Percentiles rank a stretch among this genome's conserved stretches.
Evolutionary conservation across 192 early-diverging fungal species (phyloP).

Genomic region (Dimargaris xerosporica): DNA sequence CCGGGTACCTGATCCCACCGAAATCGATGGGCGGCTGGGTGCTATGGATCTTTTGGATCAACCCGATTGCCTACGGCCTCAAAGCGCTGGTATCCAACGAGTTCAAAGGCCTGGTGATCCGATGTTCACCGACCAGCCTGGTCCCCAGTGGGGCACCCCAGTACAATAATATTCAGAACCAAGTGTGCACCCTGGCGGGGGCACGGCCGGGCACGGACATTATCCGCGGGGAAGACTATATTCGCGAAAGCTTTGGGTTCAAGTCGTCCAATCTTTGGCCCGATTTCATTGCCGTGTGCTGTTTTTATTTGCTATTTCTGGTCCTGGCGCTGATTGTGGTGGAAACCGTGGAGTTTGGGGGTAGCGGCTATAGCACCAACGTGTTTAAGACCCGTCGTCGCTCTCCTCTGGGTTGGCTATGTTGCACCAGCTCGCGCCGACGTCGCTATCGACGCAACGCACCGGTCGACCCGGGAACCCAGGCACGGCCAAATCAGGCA

Average conservation of each 20-base stretch:
- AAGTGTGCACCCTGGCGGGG: constrained; percentile 51
- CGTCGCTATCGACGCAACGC: not conserved
- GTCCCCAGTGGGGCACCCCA: constrained; percentile 19
- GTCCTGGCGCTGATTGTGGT: constrained; percentile 23
- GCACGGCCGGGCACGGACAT: constrained; percentile 30
- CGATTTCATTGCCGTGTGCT: constrained; percentile 38
- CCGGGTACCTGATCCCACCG: constrained; percentile 45
- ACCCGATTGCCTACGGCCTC: constrained; percentile 41
- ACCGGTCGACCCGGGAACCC: constrained; percentile 16
- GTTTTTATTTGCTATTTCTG: constrained; percentile 27
- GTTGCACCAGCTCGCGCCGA: too few species aligned
- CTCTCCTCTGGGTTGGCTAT: constrained; percentile 10
- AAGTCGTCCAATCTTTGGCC: constrained; percentile 38
- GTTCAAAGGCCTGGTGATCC: constrained; percentile 32
- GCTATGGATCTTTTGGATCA: constrained; percentile 45
- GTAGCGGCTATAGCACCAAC: constrained; percentile 31
- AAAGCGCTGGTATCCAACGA: constrained; percentile 45
- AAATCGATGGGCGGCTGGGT: constrained; percentile 46
- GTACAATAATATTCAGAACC: constrained; percentile 27
- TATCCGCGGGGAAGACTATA: constrained; percentile 47
- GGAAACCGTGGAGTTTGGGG: constrained; percentile 45
- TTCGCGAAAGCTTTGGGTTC: constrained; percentile 35
- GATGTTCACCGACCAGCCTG: constrained; percentile 20
- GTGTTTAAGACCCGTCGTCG: constrained; percentile 26
- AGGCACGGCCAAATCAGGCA: constrained; percentile 10